Base-by-base conservation (phyloP, 2,329 filamentous ascomycete genomes). In the Diplodia mutila region DNA sequence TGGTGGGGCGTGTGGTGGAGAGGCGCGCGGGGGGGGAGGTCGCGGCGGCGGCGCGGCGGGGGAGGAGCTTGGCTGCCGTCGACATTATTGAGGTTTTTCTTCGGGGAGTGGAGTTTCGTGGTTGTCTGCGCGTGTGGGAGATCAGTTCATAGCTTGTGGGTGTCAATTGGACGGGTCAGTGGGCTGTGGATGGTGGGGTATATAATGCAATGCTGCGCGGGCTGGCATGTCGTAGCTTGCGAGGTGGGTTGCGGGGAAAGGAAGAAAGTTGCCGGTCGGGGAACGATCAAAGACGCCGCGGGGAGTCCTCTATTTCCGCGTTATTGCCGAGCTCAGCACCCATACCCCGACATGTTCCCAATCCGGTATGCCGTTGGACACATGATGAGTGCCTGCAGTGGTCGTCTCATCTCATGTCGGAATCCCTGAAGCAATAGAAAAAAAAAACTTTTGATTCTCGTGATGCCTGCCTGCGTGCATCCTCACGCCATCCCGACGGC, bases 221-320 rank as follows among this genome's bases (percentile, higher is more conserved):
- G 37, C 55, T 27, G 18, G 27, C 57, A 61, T 61, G 25, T 27
- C 42, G 57, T 18, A 46, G 55, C 32, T 59, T 16, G 59, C 18
- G n/a, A 34, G 18, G 53, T n/a, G 12, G 32, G 23, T 39, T 63
- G 59, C 59, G 59, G 59, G 57, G 57, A 61, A 61, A 49, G 59
- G 27, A 63, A 51, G 23, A 51, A 37, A 46, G 37, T 61, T 25
- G 29, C 59, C 59, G 59, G 29, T 34, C 42, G 42, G 42, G 59
- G 42, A 51, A 63, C 23, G 46, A 14, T 18, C 7, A n/a, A 63
- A 3, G 59, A 63, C 57, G 57, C 57, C 57, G n/a, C 39, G 6
- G 9, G 9, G 3, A 42, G 18, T 21, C 42, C 4, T 23, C n/a
- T 66, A 66, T 66, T 66, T 29, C 64, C 64, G 64, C 29, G 4